Percentiles rank a stretch among this genome's conserved stretches.
Conservation (phyloP, 140 eudicot species). For the Erigeron philadelphicus region DNA sequence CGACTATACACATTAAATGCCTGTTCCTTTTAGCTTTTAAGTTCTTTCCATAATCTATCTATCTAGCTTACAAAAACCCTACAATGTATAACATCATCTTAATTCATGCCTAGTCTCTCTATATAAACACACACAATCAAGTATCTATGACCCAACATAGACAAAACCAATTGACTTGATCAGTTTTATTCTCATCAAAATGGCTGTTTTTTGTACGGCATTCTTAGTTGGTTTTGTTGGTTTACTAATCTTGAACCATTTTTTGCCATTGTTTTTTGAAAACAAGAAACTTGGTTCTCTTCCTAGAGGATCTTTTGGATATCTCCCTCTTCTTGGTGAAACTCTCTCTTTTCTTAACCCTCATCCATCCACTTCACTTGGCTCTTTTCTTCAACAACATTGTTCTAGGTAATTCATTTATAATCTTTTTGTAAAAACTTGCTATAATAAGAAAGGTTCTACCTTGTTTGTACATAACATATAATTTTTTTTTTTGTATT, state of each 20-base stretch:
- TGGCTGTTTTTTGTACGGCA: conserved; percentile 31
- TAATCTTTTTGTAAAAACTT: conserved; percentile 23
- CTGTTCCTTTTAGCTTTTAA: conserved; percentile 32
- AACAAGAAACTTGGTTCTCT: conserved; percentile 34
- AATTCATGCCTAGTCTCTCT: conserved; percentile 13
- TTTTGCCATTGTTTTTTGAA: conserved; percentile 52
- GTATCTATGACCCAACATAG: conserved; percentile 27
- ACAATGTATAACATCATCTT: conserved; percentile 5
- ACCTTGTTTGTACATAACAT: conserved; percentile 22
- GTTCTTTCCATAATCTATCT: conserved; percentile 11
- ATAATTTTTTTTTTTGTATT: no score
- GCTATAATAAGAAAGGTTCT: conserved; percentile 28
- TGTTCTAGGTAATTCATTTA: conserved; percentile 49
- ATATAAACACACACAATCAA: conserved; percentile 14
- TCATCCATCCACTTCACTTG: conserved; percentile 64
- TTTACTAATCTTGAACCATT: conserved; percentile 45
- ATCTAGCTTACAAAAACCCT: conserved; percentile 26
- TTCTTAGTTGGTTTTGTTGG: conserved; percentile 40
- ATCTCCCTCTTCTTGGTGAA: conserved; percentile 69
- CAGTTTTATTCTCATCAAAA: conserved; percentile 22
- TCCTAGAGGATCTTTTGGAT: conserved; percentile 70
- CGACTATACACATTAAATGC: conserved; percentile 39
- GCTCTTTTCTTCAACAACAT: conserved; percentile 65
- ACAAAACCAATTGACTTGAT: conserved; percentile 7
- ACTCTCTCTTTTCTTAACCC: conserved; percentile 67